Evolutionary conservation across 192 early-diverging fungal species (phyloP).

Genomic region (Podochytrium sp.): DNA sequence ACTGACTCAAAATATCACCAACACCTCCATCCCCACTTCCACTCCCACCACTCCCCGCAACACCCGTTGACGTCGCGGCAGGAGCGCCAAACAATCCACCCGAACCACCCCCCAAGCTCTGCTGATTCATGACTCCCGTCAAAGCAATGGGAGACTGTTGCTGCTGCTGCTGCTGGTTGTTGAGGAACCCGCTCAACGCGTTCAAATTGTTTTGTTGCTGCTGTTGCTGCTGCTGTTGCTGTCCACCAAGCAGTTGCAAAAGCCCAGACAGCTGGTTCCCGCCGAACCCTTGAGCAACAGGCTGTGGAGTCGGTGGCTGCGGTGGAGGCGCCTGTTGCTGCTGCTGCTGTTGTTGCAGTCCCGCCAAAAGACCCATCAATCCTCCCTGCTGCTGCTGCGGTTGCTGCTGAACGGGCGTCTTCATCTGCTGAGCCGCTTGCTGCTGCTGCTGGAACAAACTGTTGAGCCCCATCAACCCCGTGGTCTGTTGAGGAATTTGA

Average conservation of each 20-base stretch:
- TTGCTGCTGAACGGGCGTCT: slow-evolving; percentile 22
- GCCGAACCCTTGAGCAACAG: background rate
- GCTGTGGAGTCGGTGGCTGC: slow-evolving; percentile 25
- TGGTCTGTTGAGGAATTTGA: background rate
- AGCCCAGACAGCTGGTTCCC: slow-evolving; percentile 11
- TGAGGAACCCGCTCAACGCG: slow-evolving; percentile 7
- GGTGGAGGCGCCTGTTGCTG: slow-evolving; percentile 24
- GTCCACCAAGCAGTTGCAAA: slow-evolving; percentile 13
- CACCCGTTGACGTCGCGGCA: background rate
- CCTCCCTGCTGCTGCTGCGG: slow-evolving; percentile 19
- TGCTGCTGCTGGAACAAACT: slow-evolving; percentile 32
- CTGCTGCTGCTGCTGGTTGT: background rate
- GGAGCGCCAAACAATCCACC: too few species aligned
- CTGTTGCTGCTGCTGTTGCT: slow-evolving; percentile 30
- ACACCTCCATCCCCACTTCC: slow-evolving; percentile 11
- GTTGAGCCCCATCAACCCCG: slow-evolving; percentile 20
- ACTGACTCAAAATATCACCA: slow-evolving; percentile 18
- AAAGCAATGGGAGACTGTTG: background rate
- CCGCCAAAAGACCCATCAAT: background rate
- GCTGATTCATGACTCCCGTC: slow-evolving; percentile 4
- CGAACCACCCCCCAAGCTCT: too few species aligned
- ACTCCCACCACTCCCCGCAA: background rate
- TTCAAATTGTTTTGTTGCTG: background rate
- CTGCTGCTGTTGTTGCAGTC: slow-evolving; percentile 21
- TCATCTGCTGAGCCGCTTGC: slow-evolving; percentile 22